A percentile compares a stretch with the other conserved stretches of the same genome.
These are phyloP conservation scores for Neurospora sp. DNA, from an alignment of 495 filamentous ascomycete genomes.

Conservation along the genomic window DNA sequence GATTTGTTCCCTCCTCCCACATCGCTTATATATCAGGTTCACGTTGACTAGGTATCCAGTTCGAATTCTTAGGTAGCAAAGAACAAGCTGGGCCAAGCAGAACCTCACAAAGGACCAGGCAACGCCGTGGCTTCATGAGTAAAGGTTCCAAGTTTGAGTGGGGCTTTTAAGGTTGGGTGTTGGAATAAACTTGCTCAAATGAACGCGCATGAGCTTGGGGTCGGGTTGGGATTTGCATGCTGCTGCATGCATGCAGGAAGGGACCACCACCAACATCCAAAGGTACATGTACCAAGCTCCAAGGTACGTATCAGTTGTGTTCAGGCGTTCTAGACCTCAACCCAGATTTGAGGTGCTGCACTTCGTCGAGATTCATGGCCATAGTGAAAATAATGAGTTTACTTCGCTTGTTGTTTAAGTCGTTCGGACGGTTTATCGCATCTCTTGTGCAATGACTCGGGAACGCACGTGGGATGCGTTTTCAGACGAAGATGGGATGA, in stretches of 20 bases:
- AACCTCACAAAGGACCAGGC: not conserved
- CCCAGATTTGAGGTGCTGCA: not conserved
- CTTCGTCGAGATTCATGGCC: not conserved
- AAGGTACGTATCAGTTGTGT: not conserved
- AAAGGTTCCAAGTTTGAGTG: not conserved
- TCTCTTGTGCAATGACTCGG: not conserved
- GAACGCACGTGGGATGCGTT: not conserved
- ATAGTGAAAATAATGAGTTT: not conserved
- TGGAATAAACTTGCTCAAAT: constrained; percentile 8
- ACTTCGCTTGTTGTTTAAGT: not conserved
- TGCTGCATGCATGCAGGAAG: not conserved
- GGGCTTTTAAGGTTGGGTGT: not conserved
- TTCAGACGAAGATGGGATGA: not conserved
- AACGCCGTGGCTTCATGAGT: not conserved
- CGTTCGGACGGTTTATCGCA: not conserved
- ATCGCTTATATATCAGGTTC: too few relatives aligned
- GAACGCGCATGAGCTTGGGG: not conserved
- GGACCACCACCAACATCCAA: not conserved
- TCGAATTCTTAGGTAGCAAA: not conserved
- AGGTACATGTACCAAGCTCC: not conserved
- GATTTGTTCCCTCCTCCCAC: too few relatives aligned
- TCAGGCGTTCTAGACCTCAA: not conserved
- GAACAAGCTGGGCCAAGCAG: not conserved
- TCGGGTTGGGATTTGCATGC: not conserved
- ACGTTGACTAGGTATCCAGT: not conserved